Evolutionary conservation across 208 protist genomes (phyloP), one percentile per base, ranked within the genome.

Genomic region (Crithidia brevicula): DNA sequence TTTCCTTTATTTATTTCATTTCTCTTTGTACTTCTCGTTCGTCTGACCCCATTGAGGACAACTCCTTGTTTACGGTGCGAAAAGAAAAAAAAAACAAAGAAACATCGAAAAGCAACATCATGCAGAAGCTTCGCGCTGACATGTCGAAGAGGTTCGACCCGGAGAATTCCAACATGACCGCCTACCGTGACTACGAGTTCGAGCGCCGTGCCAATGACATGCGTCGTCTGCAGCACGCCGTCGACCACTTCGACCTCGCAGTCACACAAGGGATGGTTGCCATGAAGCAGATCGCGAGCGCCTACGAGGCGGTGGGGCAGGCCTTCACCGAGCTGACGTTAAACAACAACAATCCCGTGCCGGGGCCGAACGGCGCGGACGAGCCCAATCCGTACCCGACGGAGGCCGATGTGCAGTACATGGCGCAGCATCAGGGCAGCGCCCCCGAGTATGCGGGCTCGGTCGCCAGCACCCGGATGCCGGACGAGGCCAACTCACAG

Each of bases 241-340:
- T 89, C 43, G 23, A 63, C 20, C 83, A 89, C 69, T 86, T 89
- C 67, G 73, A 86, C 27, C 50, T 50, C 22, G 83, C 80, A 18
- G 75, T 84, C 3, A 81, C 45, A 33, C 71, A 78, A 40, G 83
- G 83, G 54, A 86, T 89, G 83, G 47, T 84, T 1, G 83, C 83
- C 40, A 89, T 89, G 80, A 89, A 89, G 71, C 76, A 84, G 36
- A 82, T 89, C 61, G 73, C 83, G 11, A 82, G 67, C 67, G 79
- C 83, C 3, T 84, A 79, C 54, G 79, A 89, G 67, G 80, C 77
- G 4, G 77, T 89, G 4, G 83, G 83, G 30, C 80, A 78, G 69
- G 76, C 78, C 18, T 81, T 89, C 61, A 79, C 72, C 15, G 79
- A 89, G 65, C 63, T 89, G 52, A 89, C 83, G 27, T 46, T 83